Conservation (phyloP, 2,329 filamentous ascomycete genomes). For the Gaeumannomyces tritici region DNA sequence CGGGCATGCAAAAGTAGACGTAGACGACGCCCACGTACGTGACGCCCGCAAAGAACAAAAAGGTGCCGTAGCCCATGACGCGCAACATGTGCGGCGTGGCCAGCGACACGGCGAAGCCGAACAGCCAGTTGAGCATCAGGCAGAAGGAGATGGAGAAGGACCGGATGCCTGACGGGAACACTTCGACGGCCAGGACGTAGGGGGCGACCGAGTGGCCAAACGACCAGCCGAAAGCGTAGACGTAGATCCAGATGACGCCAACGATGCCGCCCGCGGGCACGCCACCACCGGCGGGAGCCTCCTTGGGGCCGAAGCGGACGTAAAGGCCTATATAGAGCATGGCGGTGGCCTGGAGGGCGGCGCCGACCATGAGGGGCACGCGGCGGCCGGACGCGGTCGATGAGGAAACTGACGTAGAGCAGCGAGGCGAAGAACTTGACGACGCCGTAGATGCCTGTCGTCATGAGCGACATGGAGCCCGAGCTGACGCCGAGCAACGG, state of each 20-base stretch:
- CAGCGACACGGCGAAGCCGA: slow-evolving; percentile 20
- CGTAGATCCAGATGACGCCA: slow-evolving; percentile 25
- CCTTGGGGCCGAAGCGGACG: slow-evolving; percentile 19
- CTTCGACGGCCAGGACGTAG: slow-evolving; percentile 20
- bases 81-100: slow-evolving; percentile 25
- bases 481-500: slow-evolving; percentile 24
- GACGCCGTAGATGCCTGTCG: slow-evolving; percentile 21
- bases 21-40: slow-evolving; percentile 22
- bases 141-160: slow-evolving; percentile 18
- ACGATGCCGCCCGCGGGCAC: slow-evolving; percentile 28
- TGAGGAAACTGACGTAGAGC: slow-evolving; percentile 20
- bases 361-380: slow-evolving; percentile 16
- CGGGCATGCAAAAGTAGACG: slow-evolving; percentile 34
- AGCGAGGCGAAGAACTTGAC: slow-evolving; percentile 16
- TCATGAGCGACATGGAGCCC: slow-evolving; percentile 21
- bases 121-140: slow-evolving; percentile 23
- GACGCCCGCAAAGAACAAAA: slow-evolving; percentile 22
- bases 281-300: slow-evolving; percentile 17
- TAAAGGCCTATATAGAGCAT: slow-evolving; percentile 21
- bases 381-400: slow-evolving; percentile 19
- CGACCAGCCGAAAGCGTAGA: slow-evolving; percentile 19
- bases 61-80: slow-evolving; percentile 24
- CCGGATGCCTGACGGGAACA: slow-evolving; percentile 21
- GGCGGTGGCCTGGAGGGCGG: slow-evolving; percentile 14
- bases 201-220: slow-evolving; percentile 17